phyloP scores from a whole-genome alignment of 805 yeast genomes.

The Kodamaea fukazawae region DNA sequence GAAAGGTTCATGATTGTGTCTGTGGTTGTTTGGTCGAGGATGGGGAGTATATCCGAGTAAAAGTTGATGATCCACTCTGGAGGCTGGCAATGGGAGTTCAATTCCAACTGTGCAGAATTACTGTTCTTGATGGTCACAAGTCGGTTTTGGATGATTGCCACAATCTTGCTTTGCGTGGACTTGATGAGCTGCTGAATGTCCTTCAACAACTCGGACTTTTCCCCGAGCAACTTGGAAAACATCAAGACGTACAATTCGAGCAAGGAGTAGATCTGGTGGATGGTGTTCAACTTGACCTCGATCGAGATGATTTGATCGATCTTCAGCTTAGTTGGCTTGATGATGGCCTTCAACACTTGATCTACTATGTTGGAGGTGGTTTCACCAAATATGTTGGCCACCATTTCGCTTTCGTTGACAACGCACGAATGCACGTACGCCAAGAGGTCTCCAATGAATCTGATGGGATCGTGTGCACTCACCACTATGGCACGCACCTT shows the following conservation, averaged over 20 bases:
- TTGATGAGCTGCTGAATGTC: constrained; percentile 24
- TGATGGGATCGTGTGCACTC: constrained; percentile 73
- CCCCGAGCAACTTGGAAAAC: constrained; percentile 48
- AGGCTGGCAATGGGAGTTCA: constrained; percentile 59
- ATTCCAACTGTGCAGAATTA: constrained; percentile 40
- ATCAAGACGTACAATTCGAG: constrained; percentile 68
- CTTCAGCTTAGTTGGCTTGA: constrained; percentile 59
- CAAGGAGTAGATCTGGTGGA: constrained; percentile 60
- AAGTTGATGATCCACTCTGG: constrained; percentile 84
- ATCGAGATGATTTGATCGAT: constrained; percentile 67
- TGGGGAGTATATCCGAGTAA: constrained; percentile 55
- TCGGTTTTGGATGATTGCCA: constrained; percentile 24
- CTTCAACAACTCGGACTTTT: constrained; percentile 18
- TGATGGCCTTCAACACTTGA: constrained; percentile 45
- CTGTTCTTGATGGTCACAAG: constrained; percentile 33
- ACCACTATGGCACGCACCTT: constrained; percentile 51
- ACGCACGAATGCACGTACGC: constrained; percentile 85
- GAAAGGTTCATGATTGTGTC: constrained; percentile 43
- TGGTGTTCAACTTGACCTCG: constrained; percentile 54
- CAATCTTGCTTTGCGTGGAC: constrained; percentile 27
- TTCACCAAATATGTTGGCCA: constrained; percentile 54
- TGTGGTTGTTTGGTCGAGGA: constrained; percentile 45
- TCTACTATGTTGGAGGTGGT: constrained; percentile 30
- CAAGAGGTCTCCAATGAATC: constrained; percentile 81
- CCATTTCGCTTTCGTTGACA: constrained; percentile 81